A percentile compares a stretch with the other conserved stretches of the same genome.
Evolutionary conservation across 306 rosid genomes (phyloP).

Genomic region (Spatholobus suberectus): DNA sequence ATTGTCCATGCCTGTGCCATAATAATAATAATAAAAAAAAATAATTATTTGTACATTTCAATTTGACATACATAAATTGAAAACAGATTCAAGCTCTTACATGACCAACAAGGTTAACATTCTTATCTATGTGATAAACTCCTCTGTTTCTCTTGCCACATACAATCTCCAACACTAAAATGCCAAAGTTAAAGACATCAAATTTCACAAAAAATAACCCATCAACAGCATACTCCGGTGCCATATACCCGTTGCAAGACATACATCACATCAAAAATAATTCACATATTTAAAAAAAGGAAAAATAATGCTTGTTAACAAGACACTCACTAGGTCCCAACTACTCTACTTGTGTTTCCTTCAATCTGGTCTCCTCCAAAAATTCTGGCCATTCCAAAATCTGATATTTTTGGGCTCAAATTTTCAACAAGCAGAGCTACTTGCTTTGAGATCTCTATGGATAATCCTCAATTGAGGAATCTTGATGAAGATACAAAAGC

Average conservation of each 20-base stretch:
- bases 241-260: constrained; percentile 59
- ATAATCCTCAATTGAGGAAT: too few relatives aligned
- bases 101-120: constrained; percentile 55
- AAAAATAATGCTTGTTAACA: too few relatives aligned
- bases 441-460: constrained; percentile 24
- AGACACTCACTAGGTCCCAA: constrained; percentile 58
- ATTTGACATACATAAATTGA: not conserved
- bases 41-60: not conserved
- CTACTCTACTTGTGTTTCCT: constrained; percentile 29
- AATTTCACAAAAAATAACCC: too few relatives aligned
- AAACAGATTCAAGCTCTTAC: constrained; percentile 43
- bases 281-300: not conserved
- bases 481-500: too few relatives aligned
- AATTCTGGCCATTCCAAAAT: constrained; percentile 14
- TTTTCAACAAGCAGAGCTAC: constrained; percentile 9
- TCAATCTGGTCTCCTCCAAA: not conserved
- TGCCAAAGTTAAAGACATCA: too few relatives aligned
- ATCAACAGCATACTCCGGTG: too few relatives aligned
- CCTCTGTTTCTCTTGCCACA: too few relatives aligned
- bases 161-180: too few relatives aligned
- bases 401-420: not conserved
- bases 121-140: constrained; percentile 43
- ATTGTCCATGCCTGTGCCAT: constrained; percentile 55
- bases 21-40: not conserved
- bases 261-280: not conserved